phyloP scores from a whole-genome alignment of 2,329 filamentous ascomycete species.

The Claviceps fusiformis region DNA sequence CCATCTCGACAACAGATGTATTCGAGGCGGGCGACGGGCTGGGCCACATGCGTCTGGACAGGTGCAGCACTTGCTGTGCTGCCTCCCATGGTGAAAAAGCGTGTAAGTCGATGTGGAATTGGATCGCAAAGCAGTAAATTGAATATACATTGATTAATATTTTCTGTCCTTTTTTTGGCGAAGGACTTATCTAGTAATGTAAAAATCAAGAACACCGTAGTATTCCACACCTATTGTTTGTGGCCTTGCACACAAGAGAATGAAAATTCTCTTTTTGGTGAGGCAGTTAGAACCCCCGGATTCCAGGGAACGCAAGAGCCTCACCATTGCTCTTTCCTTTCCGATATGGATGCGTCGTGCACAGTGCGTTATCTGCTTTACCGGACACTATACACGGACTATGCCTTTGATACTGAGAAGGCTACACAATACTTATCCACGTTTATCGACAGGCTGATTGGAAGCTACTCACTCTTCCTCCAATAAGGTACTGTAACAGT shows the following conservation, averaged over 20 bases:
- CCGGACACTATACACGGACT: neutral
- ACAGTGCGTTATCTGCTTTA: neutral
- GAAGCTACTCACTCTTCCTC: no score
- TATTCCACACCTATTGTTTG: neutral
- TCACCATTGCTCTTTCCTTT: neutral
- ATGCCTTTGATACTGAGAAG: no score
- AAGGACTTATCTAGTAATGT: neutral
- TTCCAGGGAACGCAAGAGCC: neutral
- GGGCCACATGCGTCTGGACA: neutral
- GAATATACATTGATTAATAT: neutral
- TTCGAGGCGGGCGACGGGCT: conserved; percentile 3
- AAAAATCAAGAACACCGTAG: no score
- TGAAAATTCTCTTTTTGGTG: neutral
- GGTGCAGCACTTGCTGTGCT: neutral
- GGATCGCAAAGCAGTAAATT: neutral
- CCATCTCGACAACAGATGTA: conserved; percentile 1
- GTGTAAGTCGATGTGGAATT: neutral
- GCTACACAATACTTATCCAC: no score
- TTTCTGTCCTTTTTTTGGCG: neutral
- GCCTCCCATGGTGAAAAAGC: neutral
- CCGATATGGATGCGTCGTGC: neutral
- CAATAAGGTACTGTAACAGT: no score
- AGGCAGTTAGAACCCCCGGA: neutral
- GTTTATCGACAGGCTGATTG: no score
- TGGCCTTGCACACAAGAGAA: neutral